Evolutionary conservation across 1,139 yeast genomes (phyloP), one percentile per base, ranked within the genome.

Genomic region (Pichia sp.): DNA sequence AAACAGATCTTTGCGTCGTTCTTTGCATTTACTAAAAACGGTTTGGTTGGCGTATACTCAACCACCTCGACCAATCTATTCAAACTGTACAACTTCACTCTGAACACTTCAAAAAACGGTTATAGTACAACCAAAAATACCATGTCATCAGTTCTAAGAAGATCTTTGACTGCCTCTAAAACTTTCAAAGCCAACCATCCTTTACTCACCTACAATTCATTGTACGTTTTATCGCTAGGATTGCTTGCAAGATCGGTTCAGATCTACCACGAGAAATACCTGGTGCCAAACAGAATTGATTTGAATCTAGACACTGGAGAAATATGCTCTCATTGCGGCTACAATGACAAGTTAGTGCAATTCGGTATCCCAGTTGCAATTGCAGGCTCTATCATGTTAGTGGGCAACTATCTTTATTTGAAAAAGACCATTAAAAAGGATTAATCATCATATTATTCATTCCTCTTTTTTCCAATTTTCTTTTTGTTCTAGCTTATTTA

Each of bases 341-440:
- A 33, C 16, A 11, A 32, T 9, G 36, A 27, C 23, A 38, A 33
- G 26, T 36, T 42, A n/a, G 27, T 40, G 32, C 48, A 49, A 10
- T 27, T 49, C 5, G 33, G 43, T 9, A 41, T 38, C 4, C 42
- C 51, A 4, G 42, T 46, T 5, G 44, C 39, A 5, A 26, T 41
- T 3, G 36, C 40, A 16, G 36, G 44, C 10, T 46, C 44, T 3
- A 34, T 48, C 26, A 42, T 48, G 42, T 50, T 49, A 26, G 40
- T 45, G 23, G 52, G 52, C 29, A 48, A 50, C 32, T 48, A 41
- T 27, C 31, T 46, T 11, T 50, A 50, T 23, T 41, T 46, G 27
- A 50, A 42, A 29, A 42, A 45, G 11, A 28, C 33, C 26, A 33
- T 37, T 23, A 48, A 50, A 37, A 34, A 34, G 11, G 7, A 7